Evolutionary conservation across 1,284 basidiomycete genomes (phyloP), one percentile per base, ranked within the genome.

Genomic region (Ceraceosorus bombacis): DNA sequence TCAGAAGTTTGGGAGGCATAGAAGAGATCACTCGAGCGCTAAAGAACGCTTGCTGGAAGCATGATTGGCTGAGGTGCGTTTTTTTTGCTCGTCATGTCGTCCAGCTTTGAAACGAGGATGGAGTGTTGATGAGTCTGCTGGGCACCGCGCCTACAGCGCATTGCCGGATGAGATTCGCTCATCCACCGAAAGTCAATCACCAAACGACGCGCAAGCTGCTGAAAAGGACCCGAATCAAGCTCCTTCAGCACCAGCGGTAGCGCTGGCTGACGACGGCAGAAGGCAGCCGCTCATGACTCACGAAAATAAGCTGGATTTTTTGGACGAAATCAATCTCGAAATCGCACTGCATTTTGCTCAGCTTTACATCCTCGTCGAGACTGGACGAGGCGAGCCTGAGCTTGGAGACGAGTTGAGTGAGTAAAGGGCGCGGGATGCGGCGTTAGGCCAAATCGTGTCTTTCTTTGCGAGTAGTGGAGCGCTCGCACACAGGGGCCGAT

Each of bases 31-130:
- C 94, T 17, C 86, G 89, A 70, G 90, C 90, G 7, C 84, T 95
- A 79, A 92, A 91, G 78, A 88, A 91, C 61, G 90, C 92, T 1
- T 86, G 86, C 62, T 85, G 86, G 55, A 89, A 93, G 72, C 92
- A 96, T 73, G 90, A 92, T 78, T 79, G 67, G 57, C 59, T 76
- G 40, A 46, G 43, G 43, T 46, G 43, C 43, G 43, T 46, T 10
- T 27, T 27, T 3, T 27, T 27, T 3, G 27, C 27, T 27, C 27
- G 27, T 56, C 40, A 50, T 38, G 17, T 37, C 2, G 41, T 58
- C 8, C 10, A 50, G 6, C 13, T 41, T 12, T 13, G 49, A 37
- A 13, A 41, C 48, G 52, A 15, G 27, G 40, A n/a, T 15, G n/a
- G 51, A 55, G 96, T 59, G 51, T n/a, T 46, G 8, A 38, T 13